Base-by-base conservation (phyloP, 2,329 filamentous ascomycete species). In the Trichoderma sp. region DNA sequence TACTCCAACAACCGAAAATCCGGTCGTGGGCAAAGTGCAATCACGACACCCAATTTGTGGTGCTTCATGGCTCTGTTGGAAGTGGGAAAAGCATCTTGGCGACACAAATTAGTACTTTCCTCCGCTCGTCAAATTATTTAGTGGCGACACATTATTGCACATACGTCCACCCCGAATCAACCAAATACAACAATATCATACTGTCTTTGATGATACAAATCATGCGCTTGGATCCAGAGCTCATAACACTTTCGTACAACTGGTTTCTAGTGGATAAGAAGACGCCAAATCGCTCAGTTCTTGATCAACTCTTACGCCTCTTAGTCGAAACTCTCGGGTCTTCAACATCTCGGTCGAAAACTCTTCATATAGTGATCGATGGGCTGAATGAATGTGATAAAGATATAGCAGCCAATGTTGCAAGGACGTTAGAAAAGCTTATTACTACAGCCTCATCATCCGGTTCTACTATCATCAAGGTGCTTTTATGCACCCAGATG, bases 41-140 rank as follows among this genome's bases (percentile, higher is more conserved):
- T 0, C 68, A 69, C 0, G 72, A 77, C 4, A 63, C 67, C 0
- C 66, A 72, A 2, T 72, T 77, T 24, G n/a, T 80, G 0, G 76
- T 75, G 72, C 72, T 81, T 0, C 76, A 79, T 6, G 80, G 80
- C 0, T 70, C 68, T 2, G 76, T 79, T 0, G 80, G 80, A 0
- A 74, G 74, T 0, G 80, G 80, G 0, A 82, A 82, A 59, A 82
- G 78, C 34, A 74, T 80, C 0, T 52, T 81, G 2, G 59, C 75
- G 10, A 70, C 73, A 0, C 74, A 77, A 24, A 68, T 82, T 7
- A 63, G 73, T 8, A 73, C 51, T 1, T 81, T 79, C 34, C 71
- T 80, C 5, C 69, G 68, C 1, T 28, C 46, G 32, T 30, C 30
- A 2, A 52, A 59, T 1, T 39, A 66, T 11, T 24, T 74, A 10